Conservation (phyloP, 805 yeast genomes). For the Debaryomyces prosopidis region DNA sequence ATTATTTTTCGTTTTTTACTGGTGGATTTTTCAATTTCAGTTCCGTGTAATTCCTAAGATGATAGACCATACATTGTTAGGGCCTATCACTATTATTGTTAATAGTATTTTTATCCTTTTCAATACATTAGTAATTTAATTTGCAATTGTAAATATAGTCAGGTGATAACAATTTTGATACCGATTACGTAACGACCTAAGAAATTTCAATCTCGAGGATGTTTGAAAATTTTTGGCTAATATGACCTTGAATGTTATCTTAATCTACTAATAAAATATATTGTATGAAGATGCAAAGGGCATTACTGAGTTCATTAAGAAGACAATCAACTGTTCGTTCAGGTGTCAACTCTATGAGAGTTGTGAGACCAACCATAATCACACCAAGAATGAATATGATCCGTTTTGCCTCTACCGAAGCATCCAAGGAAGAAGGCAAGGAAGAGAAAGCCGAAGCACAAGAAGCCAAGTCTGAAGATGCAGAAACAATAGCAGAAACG, state of each 20-base stretch:
- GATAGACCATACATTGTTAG: too few species aligned
- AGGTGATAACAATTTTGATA: neutral
- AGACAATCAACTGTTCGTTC: constrained; percentile 15
- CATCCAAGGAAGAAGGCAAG: constrained; percentile 7
- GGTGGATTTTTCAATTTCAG: too few species aligned
- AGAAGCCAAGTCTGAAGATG: constrained; percentile 4
- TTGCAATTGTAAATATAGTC: neutral
- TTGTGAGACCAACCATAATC: constrained; percentile 13
- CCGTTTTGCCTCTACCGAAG: constrained; percentile 20
- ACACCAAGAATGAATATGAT: constrained; percentile 11
- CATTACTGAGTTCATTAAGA: constrained; percentile 18
- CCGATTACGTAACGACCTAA: neutral
- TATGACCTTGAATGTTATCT: neutral
- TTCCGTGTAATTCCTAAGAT: too few species aligned
- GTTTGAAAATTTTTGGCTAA: neutral
- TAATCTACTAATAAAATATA: neutral
- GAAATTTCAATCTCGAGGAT: neutral
- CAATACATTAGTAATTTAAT: too few species aligned
- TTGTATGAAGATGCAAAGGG: constrained; percentile 25
- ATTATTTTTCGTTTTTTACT: neutral
- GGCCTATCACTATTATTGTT: too few species aligned
- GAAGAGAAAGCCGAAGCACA: constrained; percentile 5
- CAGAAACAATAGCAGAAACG: constrained; percentile 9
- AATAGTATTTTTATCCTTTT: too few species aligned
- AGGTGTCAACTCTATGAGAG: constrained; percentile 12